These are phyloP conservation scores for Phlegmacium glaucopus DNA, from an alignment of 768 basidiomycete species.

Conservation along the genomic window DNA sequence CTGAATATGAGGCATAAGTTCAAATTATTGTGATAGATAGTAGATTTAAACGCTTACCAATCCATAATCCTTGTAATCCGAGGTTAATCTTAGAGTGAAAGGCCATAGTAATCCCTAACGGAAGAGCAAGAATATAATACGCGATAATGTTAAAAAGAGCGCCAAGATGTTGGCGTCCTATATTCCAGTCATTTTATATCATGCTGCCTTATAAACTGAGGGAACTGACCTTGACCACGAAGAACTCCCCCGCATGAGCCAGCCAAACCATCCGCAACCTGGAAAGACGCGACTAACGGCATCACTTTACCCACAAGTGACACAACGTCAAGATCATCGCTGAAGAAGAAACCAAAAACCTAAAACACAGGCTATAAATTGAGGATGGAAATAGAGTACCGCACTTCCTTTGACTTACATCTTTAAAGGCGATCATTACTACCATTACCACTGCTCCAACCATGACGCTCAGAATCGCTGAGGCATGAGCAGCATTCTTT, in stretches of 20 bases:
- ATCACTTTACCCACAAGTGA: slow-evolving; percentile 61
- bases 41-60: slow-evolving; percentile 43
- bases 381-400: too few species aligned
- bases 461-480: slow-evolving; percentile 60
- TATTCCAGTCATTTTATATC: not conserved
- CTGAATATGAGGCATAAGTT: slow-evolving; percentile 26
- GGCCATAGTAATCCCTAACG: slow-evolving; percentile 71
- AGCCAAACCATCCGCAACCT: slow-evolving; percentile 77
- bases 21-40: not conserved
- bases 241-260: slow-evolving; percentile 70
- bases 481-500: slow-evolving; percentile 56
- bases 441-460: slow-evolving; percentile 59
- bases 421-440: slow-evolving; percentile 49
- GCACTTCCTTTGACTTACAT: slow-evolving; percentile 36
- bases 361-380: slow-evolving; percentile 18
- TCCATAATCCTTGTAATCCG: slow-evolving; percentile 76
- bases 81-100: slow-evolving; percentile 44
- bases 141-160: slow-evolving; percentile 72
- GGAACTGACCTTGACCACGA: slow-evolving; percentile 59
- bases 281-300: slow-evolving; percentile 72
- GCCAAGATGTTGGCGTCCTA: slow-evolving; percentile 70
- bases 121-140: slow-evolving; percentile 78
- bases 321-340: slow-evolving; percentile 58
- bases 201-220: not conserved
- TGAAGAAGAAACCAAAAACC: slow-evolving; percentile 69